Evolutionary conservation across 495 filamentous ascomycete species (phyloP).

Genomic region (Aspergillus haitiensis): DNA sequence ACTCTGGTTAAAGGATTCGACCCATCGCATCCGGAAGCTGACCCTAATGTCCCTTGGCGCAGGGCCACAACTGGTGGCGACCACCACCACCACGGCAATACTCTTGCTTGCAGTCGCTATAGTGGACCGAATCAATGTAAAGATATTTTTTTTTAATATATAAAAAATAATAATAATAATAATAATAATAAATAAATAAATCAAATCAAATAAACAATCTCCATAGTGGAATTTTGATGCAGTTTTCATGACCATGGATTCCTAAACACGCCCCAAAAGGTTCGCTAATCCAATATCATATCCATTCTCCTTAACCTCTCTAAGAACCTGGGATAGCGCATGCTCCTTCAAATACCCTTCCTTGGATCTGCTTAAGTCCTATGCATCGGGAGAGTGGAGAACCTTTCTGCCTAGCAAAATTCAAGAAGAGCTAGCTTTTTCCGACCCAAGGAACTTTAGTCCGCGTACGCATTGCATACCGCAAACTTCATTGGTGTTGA

Average conservation of each 20-base stretch:
- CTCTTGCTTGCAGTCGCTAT: neutral
- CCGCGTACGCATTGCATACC: neutral
- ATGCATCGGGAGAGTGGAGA: neutral
- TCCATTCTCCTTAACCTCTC: no score
- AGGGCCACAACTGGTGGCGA: neutral
- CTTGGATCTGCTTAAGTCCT: no score
- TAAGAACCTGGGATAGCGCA: no score
- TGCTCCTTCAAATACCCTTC: no score
- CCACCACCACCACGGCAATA: neutral
- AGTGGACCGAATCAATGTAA: no score
- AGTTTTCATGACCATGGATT: no score
- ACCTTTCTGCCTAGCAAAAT: neutral
- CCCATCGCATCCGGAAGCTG: slow-evolving; percentile 9
- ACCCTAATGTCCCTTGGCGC: neutral
- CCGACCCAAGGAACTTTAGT: neutral
- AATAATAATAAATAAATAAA: neutral
- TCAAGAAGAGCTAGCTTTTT: neutral
- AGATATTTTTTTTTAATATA: no score
- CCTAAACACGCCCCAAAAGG: no score
- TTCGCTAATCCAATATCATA: no score
- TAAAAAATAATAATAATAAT: no score
- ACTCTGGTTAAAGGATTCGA: slow-evolving; percentile 27
- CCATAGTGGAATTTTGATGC: no score
- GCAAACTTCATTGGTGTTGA: slow-evolving; percentile 1
- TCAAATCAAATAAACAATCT: neutral